A percentile compares a stretch with the other conserved stretches of the same genome.
phyloP scores from a whole-genome alignment of 352 stramenopile genomes.

The Phytophthora aleatoria region DNA sequence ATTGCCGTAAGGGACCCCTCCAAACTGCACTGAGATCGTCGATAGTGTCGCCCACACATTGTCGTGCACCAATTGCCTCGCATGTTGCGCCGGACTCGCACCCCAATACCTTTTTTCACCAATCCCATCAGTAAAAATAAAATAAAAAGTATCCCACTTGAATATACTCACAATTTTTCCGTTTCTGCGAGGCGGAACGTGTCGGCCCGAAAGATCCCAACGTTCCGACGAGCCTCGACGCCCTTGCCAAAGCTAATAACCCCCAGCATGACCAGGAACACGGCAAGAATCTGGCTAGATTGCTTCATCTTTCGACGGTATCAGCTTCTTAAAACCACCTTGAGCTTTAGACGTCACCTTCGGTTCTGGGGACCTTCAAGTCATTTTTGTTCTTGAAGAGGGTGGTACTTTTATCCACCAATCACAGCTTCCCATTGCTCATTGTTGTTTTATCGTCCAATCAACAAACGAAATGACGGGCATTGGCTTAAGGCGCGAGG shows the following conservation, averaged over 20 bases:
- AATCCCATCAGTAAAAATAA: constrained; percentile 8
- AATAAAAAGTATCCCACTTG: neutral
- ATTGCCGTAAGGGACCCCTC: constrained; percentile 56
- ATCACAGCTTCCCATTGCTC: neutral
- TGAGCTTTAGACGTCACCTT: constrained; percentile 29
- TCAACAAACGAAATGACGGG: constrained; percentile 20
- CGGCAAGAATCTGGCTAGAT: constrained; percentile 8
- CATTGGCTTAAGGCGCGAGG: constrained; percentile 46
- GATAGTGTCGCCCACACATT: constrained; percentile 72
- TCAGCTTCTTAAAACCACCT: neutral
- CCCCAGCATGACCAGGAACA: constrained; percentile 22
- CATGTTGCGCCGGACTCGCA: constrained; percentile 42
- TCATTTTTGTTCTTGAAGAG: constrained; percentile 1
- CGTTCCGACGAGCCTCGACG: constrained; percentile 14
- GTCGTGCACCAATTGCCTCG: constrained; percentile 64
- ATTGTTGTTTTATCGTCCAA: constrained; percentile 18
- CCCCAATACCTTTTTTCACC: constrained; percentile 19
- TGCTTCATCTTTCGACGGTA: constrained; percentile 19
- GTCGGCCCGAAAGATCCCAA: constrained; percentile 17
- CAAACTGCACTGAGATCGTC: constrained; percentile 63
- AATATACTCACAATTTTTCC: constrained; percentile 17
- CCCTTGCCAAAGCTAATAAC: constrained; percentile 1
- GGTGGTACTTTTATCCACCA: constrained; percentile 20
- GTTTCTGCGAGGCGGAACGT: constrained; percentile 27
- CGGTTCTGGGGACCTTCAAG: constrained; percentile 1